Evolutionary conservation across 1,284 basidiomycete genomes (phyloP).

Genomic region (Trametes sp.): DNA sequence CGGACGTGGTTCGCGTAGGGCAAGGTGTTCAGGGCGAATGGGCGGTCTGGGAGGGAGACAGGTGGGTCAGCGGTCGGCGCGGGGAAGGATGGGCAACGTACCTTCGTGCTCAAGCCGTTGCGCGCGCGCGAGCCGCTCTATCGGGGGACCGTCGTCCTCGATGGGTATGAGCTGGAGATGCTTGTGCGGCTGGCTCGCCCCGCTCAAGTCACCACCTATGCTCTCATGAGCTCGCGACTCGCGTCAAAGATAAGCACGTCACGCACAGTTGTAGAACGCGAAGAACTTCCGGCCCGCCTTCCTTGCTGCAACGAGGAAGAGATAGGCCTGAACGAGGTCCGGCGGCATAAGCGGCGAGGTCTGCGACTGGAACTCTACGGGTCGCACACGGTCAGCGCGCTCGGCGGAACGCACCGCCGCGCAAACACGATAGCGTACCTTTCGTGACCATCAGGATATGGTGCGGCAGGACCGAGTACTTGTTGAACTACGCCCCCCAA

Average conservation of each 20-base stretch:
- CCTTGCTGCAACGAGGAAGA: conserved; percentile 72
- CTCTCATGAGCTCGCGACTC: not conserved
- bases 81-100: conserved; percentile 41
- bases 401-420: not conserved
- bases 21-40: conserved; percentile 71
- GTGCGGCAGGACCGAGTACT: conserved; percentile 81
- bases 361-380: conserved; percentile 75
- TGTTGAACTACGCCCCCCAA: conserved; percentile 69
- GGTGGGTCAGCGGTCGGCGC: not conserved
- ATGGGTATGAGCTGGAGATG: conserved; percentile 85
- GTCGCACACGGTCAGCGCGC: conserved; percentile 5
- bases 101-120: conserved; percentile 66
- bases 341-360: conserved; percentile 77
- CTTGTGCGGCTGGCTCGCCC: conserved; percentile 89
- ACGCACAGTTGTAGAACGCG: conserved; percentile 86
- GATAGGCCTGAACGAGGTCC: conserved; percentile 79
- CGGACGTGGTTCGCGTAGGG: conserved; percentile 85
- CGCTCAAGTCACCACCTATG: conserved; percentile 78
- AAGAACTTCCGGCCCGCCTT: conserved; percentile 67
- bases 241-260: not conserved
- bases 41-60: conserved; percentile 59
- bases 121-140: conserved; percentile 72
- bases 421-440: conserved; percentile 56
- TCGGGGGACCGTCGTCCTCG: conserved; percentile 69
- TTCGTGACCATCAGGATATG: conserved; percentile 87